phyloP scores from a whole-genome alignment of 257 asterid species.

The Solanum bulbocastanum region DNA sequence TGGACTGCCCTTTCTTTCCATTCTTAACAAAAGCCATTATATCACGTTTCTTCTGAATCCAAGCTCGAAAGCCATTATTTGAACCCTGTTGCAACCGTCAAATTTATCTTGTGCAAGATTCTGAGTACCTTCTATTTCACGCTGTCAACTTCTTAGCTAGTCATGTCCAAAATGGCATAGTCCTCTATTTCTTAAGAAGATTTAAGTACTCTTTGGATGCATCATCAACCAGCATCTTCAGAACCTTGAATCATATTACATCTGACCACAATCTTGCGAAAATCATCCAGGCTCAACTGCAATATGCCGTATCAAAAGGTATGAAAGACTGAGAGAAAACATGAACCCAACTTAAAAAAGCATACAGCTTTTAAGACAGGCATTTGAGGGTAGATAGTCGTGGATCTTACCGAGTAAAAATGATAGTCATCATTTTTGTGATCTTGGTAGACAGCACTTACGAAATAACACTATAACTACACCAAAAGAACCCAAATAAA shows the following conservation, averaged over 20 bases:
- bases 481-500: background rate
- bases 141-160: background rate
- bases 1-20: background rate
- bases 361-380: background rate
- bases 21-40: background rate
- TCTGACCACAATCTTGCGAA: constrained; percentile 55
- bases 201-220: background rate
- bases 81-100: background rate
- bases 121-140: background rate
- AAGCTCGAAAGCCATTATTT: background rate
- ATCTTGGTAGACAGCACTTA: background rate
- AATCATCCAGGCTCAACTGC: constrained; percentile 69
- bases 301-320: background rate
- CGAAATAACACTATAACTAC: background rate
- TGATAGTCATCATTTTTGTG: background rate
- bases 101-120: background rate
- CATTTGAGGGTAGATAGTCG: background rate
- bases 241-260: constrained; percentile 58
- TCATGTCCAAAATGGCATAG: background rate
- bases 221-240: constrained; percentile 6
- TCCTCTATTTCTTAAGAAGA: background rate
- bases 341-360: background rate
- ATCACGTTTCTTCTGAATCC: background rate
- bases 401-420: background rate
- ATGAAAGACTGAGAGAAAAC: background rate